A percentile compares a stretch with the other conserved stretches of the same genome.
Conservation (phyloP, 768 basidiomycete genomes). For the Phlebiopsis gigantea region DNA sequence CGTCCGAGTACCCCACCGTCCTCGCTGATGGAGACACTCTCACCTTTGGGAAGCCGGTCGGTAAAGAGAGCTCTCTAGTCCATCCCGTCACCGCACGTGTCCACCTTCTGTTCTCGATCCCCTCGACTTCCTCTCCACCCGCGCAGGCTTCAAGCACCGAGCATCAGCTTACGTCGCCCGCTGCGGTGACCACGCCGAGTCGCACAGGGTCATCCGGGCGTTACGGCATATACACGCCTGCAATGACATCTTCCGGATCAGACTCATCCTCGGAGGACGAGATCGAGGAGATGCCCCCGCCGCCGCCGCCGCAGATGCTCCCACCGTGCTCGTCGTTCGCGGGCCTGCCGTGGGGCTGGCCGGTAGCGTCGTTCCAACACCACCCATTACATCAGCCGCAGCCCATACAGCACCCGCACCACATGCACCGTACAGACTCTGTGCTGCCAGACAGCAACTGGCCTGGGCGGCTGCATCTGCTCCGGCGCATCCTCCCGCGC, state of each 20-base stretch:
- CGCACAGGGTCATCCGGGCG: constrained; percentile 40
- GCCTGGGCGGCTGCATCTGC: constrained; percentile 14
- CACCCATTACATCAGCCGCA: not conserved
- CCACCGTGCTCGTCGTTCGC: constrained; percentile 4
- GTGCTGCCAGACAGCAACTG: not conserved
- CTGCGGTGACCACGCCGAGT: not conserved
- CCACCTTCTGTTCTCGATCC: constrained; percentile 40
- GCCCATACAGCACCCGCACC: not conserved
- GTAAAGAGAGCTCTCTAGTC: constrained; percentile 54
- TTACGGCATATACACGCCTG: constrained; percentile 45
- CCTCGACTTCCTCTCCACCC: not conserved
- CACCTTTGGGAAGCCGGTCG: constrained; percentile 76
- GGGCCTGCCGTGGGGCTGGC: not conserved
- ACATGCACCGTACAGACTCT: not conserved
- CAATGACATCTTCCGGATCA: constrained; percentile 24
- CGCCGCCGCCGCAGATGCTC: constrained; percentile 6
- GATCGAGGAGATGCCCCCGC: constrained; percentile 21
- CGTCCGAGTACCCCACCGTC: constrained; percentile 48
- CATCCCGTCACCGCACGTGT: constrained; percentile 58
- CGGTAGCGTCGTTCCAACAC: not conserved
- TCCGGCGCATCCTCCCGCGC: constrained; percentile 18
- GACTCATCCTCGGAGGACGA: constrained; percentile 40
- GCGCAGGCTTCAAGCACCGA: not conserved
- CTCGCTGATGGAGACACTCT: constrained; percentile 65
- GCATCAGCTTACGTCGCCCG: not conserved